A percentile compares a stretch with the other conserved stretches of the same genome.
Evolutionary conservation across 2,329 filamentous ascomycete species (phyloP).

Genomic region (Ciborinia camelliae): DNA sequence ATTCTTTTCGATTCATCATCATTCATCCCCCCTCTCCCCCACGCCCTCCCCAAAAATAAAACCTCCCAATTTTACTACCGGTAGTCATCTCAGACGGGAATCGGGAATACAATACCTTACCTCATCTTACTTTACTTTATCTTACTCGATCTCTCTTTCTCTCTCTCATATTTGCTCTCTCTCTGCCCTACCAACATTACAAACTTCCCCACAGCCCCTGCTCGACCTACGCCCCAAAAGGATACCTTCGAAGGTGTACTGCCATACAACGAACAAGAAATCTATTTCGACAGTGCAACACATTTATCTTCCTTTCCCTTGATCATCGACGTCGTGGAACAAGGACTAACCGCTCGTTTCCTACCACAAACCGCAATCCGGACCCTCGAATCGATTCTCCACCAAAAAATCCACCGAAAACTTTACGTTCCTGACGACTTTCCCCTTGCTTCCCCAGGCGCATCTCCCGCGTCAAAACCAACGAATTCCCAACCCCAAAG

Average conservation of each 20-base stretch:
- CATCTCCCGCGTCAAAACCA: constrained; percentile 23
- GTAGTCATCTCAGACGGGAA: constrained; percentile 10
- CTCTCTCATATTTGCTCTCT: neutral
- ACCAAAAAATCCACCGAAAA: constrained; percentile 18
- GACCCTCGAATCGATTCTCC: constrained; percentile 20
- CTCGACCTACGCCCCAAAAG: neutral
- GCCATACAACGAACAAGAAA: constrained; percentile 7
- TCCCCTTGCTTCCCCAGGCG: constrained; percentile 32
- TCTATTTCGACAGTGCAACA: constrained; percentile 7
- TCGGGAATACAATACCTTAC: neutral
- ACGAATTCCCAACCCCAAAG: constrained; percentile 22
- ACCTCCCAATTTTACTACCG: neutral
- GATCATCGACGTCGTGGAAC: constrained; percentile 20
- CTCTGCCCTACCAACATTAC: constrained; percentile 16
- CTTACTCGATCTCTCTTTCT: neutral
- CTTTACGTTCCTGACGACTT: constrained; percentile 29
- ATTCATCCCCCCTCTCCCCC: neutral
- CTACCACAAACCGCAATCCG: constrained; percentile 19
- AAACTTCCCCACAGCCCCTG: constrained; percentile 7
- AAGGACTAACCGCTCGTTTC: constrained; percentile 20
- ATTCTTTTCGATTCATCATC: neutral
- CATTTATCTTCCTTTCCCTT: constrained; percentile 16
- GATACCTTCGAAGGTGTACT: constrained; percentile 7
- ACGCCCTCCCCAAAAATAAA: neutral
- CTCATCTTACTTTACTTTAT: neutral